Evolutionary conservation across 2,329 filamentous ascomycete genomes (phyloP).

Genomic region (Fusarium xylarioides): DNA sequence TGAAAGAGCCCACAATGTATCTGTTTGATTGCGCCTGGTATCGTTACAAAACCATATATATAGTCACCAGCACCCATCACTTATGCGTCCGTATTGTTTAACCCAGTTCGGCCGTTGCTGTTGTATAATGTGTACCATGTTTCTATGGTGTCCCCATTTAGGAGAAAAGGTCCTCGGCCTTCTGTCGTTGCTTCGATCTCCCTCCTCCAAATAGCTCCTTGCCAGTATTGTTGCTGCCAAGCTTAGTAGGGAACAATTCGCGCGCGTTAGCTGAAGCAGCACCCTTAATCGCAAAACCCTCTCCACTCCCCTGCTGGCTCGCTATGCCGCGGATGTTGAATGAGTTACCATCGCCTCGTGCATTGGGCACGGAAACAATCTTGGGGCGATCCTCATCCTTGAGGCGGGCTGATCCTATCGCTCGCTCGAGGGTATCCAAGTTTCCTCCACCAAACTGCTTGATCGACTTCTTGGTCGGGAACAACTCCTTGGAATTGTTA

Average conservation of each 20-base stretch:
- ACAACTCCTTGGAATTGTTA: slow-evolving; percentile 51
- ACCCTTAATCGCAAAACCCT: slow-evolving; percentile 74
- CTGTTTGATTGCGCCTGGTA: slow-evolving; percentile 41
- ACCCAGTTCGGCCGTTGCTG: not conserved
- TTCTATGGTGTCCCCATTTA: slow-evolving; percentile 55
- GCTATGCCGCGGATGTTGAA: slow-evolving; percentile 71
- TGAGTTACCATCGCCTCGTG: slow-evolving; percentile 51
- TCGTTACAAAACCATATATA: slow-evolving; percentile 39
- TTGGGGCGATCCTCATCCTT: slow-evolving; percentile 57
- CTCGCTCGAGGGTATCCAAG: slow-evolving; percentile 51
- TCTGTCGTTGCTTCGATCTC: slow-evolving; percentile 65
- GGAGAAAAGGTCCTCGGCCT: slow-evolving; percentile 77
- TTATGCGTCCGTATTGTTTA: slow-evolving; percentile 7
- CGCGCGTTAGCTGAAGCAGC: slow-evolving; percentile 57
- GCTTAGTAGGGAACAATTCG: slow-evolving; percentile 75
- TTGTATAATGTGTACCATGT: not conserved
- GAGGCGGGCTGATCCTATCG: slow-evolving; percentile 51
- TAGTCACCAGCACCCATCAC: slow-evolving; percentile 26
- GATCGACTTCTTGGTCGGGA: slow-evolving; percentile 47
- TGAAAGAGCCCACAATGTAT: slow-evolving; percentile 8
- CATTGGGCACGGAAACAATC: slow-evolving; percentile 65
- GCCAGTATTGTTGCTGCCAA: slow-evolving; percentile 64
- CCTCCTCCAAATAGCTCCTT: slow-evolving; percentile 74
- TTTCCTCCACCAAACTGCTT: slow-evolving; percentile 42
- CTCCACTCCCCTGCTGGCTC: slow-evolving; percentile 53